phyloP scores from a whole-genome alignment of 371 early-diverging fungal genomes.

The Ecytonucleospora hepatopenaei region DNA sequence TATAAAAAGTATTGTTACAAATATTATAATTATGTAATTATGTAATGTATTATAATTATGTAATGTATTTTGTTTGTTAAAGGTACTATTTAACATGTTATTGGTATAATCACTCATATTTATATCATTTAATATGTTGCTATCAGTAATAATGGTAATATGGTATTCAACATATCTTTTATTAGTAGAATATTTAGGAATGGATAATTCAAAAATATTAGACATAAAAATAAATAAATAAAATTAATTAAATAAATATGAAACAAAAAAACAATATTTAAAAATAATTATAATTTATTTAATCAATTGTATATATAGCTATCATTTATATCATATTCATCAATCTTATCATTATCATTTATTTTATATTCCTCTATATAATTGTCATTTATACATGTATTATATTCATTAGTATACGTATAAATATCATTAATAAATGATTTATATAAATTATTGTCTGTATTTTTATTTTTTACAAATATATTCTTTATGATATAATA shows the following conservation, averaged over 20 bases:
- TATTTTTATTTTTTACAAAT: neutral
- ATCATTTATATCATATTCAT: neutral
- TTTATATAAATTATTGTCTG: neutral
- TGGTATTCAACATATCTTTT: slow-evolving; percentile 1
- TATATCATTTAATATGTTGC: neutral
- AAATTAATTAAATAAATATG: neutral
- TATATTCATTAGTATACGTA: neutral
- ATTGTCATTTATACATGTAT: neutral
- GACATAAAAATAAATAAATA: too few species aligned
- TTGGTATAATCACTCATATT: too few species aligned
- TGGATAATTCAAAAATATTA: slow-evolving; percentile 5
- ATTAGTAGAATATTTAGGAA: neutral
- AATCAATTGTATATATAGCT: neutral
- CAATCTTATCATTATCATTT: neutral
- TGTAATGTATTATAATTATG: too few species aligned
- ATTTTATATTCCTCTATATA: neutral
- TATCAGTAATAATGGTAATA: neutral
- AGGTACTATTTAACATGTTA: too few species aligned
- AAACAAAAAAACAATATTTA: neutral
- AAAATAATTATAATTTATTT: neutral
- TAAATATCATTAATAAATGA: neutral
- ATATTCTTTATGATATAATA: too few species aligned
- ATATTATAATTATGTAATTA: too few species aligned
- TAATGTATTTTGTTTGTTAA: too few species aligned
- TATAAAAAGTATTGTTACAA: neutral